phyloP scores from a whole-genome alignment of 2,329 filamentous ascomycete genomes.

The Rasamsonia emersonii region DNA sequence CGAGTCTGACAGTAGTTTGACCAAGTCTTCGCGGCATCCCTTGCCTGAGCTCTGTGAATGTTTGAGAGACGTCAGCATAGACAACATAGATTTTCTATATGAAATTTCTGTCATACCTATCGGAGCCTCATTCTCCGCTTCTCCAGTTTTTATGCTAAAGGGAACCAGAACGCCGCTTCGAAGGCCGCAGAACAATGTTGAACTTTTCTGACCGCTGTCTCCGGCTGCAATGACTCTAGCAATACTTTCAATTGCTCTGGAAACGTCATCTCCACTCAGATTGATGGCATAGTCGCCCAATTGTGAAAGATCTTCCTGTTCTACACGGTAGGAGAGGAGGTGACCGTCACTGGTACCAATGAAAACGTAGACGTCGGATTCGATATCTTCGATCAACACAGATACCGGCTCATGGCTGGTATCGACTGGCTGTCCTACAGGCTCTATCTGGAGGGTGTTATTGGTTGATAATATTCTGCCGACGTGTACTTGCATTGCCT shows the following conservation, averaged over 20 bases:
- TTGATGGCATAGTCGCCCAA: conserved; percentile 18
- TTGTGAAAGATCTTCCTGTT: conserved; percentile 13
- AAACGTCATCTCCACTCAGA: conserved; percentile 19
- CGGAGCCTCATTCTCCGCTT: conserved; percentile 10
- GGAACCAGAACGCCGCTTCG: conserved; percentile 36
- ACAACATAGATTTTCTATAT: conserved; percentile 4
- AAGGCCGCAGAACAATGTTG: conserved; percentile 36
- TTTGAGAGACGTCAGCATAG: conserved; percentile 11
- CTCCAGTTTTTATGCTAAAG: conserved; percentile 19
- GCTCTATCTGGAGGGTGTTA: conserved; percentile 13
- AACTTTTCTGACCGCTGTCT: conserved; percentile 9
- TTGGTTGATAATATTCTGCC: conserved; percentile 14
- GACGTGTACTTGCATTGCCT: conserved; percentile 20
- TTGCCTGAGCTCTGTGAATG: conserved; percentile 24
- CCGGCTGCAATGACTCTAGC: conserved; percentile 16
- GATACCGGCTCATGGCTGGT: conserved; percentile 30
- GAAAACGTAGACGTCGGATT: conserved; percentile 23
- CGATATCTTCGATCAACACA: conserved; percentile 22
- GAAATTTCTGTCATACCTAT: conserved; percentile 17
- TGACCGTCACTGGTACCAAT: conserved; percentile 32
- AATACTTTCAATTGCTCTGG: conserved; percentile 28
- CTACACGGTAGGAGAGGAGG: conserved; percentile 23
- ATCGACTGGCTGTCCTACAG: conserved; percentile 14
- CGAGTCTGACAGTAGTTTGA: conserved; percentile 28
- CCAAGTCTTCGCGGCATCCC: conserved; percentile 22